Base-by-base conservation (phyloP, 805 yeast species). In the Pichia exigua region DNA sequence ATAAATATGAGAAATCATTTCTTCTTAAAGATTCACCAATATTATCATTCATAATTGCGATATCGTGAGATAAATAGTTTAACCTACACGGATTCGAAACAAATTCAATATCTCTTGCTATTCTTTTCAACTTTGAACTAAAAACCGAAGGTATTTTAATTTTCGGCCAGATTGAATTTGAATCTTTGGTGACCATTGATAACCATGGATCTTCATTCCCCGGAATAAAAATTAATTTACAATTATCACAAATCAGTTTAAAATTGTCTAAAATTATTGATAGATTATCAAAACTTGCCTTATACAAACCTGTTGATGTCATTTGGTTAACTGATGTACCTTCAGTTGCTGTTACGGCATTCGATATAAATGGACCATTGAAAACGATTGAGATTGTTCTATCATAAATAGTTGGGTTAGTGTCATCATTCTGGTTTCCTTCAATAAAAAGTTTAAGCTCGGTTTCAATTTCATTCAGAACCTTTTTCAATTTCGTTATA, bases 141-240 rank as follows among this genome's bases (percentile, higher is more conserved):
- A 92, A 91, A 2, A 85, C 68, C 26, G 73, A 70, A 0, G 98
- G 96, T 2, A 94, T 75, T 0, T 81, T 74, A 20, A 73, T 70
- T 60, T 84, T 86, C 0, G 99, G 99, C 82, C 88, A 82, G 10
- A 75, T 56, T 0, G 78, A 67, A 44, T 74, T 66, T 0, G 82
- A 73, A 4, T 92, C 90, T 47, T 83, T 73, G 1, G 86, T 76
- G 46, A 76, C 77, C 50, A 83, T 73, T 1, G 94, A 79, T 38
- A 83, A 82, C 97, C 98, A 94, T 0, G 97, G 97, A 67, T 94
- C 99, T 58, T 88, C 86, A 42, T 81, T 79, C 1, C 99, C 98
- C 0, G 98, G 97, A 1, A 92, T 71, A 53, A 94, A 78, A 1
- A 89, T 69, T 28, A 94, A 66, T 48, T 84, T 81, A 28, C 85